phyloP scores from a whole-genome alignment of 2,329 filamentous ascomycete genomes.

The Fusarium agapanthi region DNA sequence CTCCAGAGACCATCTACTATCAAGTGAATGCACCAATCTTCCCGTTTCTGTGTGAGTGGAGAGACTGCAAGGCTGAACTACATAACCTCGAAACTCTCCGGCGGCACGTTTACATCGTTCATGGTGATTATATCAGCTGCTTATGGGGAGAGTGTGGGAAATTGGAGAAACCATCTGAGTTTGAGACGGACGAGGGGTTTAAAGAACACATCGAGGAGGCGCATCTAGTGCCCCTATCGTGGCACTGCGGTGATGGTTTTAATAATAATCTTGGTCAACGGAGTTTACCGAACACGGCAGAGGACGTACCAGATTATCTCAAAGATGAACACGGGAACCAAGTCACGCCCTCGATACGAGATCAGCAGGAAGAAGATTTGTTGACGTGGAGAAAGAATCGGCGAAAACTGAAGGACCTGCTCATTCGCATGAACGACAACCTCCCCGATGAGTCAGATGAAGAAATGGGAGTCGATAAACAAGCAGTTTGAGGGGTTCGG shows the following conservation, averaged over 20 bases:
- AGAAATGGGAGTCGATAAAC: conserved; percentile 28
- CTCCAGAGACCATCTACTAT: conserved; percentile 54
- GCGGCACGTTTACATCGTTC: conserved; percentile 61
- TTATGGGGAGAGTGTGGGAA: conserved; percentile 46
- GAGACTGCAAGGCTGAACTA: conserved; percentile 65
- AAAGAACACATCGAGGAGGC: conserved; percentile 60
- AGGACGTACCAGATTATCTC: conserved; percentile 59
- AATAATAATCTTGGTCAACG: conserved; percentile 48
- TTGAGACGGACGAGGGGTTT: conserved; percentile 52
- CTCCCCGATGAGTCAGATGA: conserved; percentile 55
- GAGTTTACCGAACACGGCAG: conserved; percentile 25
- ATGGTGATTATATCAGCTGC: conserved; percentile 48
- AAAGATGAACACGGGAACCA: conserved; percentile 62
- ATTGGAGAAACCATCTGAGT: conserved; percentile 40
- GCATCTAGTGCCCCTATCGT: conserved; percentile 63
- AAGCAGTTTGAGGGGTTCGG: background rate
- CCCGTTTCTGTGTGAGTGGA: conserved; percentile 69
- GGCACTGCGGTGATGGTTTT: conserved; percentile 69
- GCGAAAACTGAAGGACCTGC: conserved; percentile 54
- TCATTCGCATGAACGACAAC: conserved; percentile 56
- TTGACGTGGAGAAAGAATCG: conserved; percentile 56
- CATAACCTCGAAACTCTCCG: conserved; percentile 69
- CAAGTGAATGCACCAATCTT: conserved; percentile 55
- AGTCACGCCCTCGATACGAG: conserved; percentile 65
- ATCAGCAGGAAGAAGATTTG: conserved; percentile 60